phyloP scores from a whole-genome alignment of 208 protist species.

The Leptomonas seymouri region DNA sequence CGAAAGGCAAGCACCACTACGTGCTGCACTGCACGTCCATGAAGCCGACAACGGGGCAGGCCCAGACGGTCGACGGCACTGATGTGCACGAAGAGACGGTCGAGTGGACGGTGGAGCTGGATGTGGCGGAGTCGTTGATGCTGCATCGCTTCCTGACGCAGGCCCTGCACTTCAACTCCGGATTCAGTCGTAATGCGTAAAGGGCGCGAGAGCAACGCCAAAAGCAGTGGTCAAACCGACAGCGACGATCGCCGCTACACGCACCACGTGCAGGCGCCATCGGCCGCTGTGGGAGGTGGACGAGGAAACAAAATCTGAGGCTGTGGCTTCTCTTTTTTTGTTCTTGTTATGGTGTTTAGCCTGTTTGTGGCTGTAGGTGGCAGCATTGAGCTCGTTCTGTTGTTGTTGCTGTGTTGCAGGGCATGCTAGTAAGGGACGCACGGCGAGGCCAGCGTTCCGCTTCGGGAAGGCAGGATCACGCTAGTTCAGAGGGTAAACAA shows the following conservation, averaged over 20 bases:
- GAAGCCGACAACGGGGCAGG: conserved; percentile 53
- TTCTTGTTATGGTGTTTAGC: too few species aligned
- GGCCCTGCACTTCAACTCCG: conserved; percentile 82
- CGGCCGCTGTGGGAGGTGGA: too few species aligned
- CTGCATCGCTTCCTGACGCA: conserved; percentile 85
- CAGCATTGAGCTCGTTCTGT: too few species aligned
- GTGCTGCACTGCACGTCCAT: conserved; percentile 65
- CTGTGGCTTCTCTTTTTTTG: too few species aligned
- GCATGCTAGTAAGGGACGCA: too few species aligned
- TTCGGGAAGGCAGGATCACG: too few species aligned
- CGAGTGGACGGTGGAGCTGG: conserved; percentile 72
- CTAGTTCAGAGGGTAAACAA: too few species aligned
- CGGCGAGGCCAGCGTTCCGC: too few species aligned
- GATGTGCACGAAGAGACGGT: conserved; percentile 65
- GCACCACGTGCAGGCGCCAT: too few species aligned
- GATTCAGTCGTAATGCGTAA: conserved; percentile 39
- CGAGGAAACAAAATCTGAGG: too few species aligned
- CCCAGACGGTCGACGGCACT: conserved; percentile 40
- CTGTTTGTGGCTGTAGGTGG: too few species aligned
- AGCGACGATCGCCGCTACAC: background rate
- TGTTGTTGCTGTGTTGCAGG: too few species aligned
- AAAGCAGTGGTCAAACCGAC: background rate
- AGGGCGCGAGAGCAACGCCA: conserved; percentile 1
- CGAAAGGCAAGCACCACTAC: conserved; percentile 53
- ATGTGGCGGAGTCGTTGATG: conserved; percentile 84